Conservation (phyloP, 805 yeast species). For the Dipodascopsis uninucleata region DNA sequence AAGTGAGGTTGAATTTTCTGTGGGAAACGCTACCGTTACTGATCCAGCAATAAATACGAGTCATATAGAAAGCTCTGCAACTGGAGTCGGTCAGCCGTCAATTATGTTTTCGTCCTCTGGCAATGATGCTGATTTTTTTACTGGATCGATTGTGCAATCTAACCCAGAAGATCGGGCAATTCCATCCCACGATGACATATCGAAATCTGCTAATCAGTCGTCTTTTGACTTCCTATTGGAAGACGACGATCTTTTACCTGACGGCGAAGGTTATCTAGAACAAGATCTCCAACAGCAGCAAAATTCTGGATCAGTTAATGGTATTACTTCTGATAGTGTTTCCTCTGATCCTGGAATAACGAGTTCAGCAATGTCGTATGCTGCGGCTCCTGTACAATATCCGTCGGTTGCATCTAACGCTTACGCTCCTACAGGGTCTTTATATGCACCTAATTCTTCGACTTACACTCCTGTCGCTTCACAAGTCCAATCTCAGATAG, state of each 20-base stretch:
- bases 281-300: neutral
- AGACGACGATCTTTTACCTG: conserved; percentile 23
- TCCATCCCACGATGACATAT: too few relatives aligned
- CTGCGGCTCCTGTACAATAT: conserved; percentile 1
- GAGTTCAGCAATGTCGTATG: neutral
- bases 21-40: too few relatives aligned
- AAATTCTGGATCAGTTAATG: neutral
- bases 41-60: too few relatives aligned
- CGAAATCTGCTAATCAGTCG: conserved; percentile 1
- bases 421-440: conserved; percentile 1
- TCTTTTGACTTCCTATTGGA: conserved; percentile 23
- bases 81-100: too few relatives aligned
- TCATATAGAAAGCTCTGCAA: too few relatives aligned
- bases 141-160: too few relatives aligned
- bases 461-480: conserved; percentile 1
- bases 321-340: neutral
- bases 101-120: too few relatives aligned
- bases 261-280: conserved; percentile 11
- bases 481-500: too few relatives aligned
- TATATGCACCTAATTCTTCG: neutral
- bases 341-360: neutral
- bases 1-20: too few relatives aligned
- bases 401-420: conserved; percentile 5
- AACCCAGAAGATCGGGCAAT: too few relatives aligned
- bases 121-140: too few relatives aligned